Conservation (phyloP, 2,329 filamentous ascomycete species). For the Cercospora sojina region DNA sequence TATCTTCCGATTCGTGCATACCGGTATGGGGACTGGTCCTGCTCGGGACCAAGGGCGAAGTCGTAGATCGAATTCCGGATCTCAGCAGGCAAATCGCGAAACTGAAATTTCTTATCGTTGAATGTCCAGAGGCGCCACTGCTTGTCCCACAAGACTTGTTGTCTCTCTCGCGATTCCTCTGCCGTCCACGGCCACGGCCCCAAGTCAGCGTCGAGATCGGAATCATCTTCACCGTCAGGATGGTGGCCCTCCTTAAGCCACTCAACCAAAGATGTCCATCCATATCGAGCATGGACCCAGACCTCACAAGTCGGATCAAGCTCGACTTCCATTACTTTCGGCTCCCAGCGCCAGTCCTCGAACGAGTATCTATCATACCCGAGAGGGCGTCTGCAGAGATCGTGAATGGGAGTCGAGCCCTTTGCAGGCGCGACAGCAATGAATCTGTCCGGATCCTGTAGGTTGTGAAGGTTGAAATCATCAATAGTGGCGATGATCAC, state of each 20-base stretch:
- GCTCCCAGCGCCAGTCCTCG: not conserved
- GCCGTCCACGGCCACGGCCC: not conserved
- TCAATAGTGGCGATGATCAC: not conserved
- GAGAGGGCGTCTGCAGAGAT: not conserved
- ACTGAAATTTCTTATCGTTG: constrained; percentile 12
- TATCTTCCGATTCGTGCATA: not conserved
- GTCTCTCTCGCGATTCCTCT: not conserved
- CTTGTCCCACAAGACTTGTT: constrained; percentile 1
- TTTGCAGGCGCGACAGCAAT: not conserved
- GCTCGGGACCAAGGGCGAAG: constrained; percentile 8
- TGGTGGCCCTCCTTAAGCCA: not conserved
- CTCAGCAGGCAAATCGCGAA: constrained; percentile 29
- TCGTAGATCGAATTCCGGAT: constrained; percentile 29
- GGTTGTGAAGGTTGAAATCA: not conserved
- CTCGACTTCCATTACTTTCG: not conserved
- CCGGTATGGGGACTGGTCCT: not conserved
- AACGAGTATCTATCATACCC: not conserved
- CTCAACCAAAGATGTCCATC: not conserved
- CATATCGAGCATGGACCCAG: not conserved
- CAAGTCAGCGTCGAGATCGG: not conserved
- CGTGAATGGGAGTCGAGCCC: not conserved
- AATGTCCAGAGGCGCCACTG: constrained; percentile 20
- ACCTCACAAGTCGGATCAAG: not conserved
- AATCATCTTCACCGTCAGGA: not conserved
- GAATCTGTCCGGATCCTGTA: not conserved